phyloP scores from a whole-genome alignment of 345 rosid genomes.

The Citrus trifoliata region DNA sequence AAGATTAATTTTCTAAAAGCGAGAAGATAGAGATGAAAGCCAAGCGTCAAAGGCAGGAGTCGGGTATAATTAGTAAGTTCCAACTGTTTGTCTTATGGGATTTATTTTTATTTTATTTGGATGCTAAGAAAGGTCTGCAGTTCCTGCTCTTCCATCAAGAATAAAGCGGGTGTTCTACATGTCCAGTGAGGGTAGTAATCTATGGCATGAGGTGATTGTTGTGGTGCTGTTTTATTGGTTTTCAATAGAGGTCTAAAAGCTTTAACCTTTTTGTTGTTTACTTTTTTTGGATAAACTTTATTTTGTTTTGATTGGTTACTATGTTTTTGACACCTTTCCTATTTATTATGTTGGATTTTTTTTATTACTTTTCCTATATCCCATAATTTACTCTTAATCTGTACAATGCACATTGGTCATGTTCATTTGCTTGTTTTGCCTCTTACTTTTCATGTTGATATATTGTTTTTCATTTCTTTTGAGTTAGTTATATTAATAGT shows the following conservation, averaged over 20 bases:
- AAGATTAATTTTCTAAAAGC: too few relatives aligned
- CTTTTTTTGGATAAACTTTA: background rate
- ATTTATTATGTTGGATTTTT: background rate
- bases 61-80: too few relatives aligned
- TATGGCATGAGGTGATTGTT: constrained; percentile 73
- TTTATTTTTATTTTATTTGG: constrained; percentile 9
- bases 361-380: background rate
- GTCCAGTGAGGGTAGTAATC: constrained; percentile 88
- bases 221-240: constrained; percentile 4
- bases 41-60: too few relatives aligned
- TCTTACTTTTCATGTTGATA: background rate
- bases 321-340: background rate
- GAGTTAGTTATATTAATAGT: background rate
- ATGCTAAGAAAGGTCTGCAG: constrained; percentile 51
- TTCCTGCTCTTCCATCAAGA: constrained; percentile 69
- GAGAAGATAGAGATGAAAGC: too few relatives aligned
- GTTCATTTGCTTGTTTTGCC: background rate
- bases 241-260: constrained; percentile 60
- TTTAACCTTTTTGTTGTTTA: background rate
- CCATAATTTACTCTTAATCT: background rate
- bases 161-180: constrained; percentile 92
- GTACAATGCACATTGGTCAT: background rate
- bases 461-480: background rate
- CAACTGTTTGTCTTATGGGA: background rate
- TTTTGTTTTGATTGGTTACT: background rate